A percentile compares a stretch with the other conserved stretches of the same genome.
Evolutionary conservation across 495 filamentous ascomycete genomes (phyloP).

Genomic region (Aspergillus baeticus): DNA sequence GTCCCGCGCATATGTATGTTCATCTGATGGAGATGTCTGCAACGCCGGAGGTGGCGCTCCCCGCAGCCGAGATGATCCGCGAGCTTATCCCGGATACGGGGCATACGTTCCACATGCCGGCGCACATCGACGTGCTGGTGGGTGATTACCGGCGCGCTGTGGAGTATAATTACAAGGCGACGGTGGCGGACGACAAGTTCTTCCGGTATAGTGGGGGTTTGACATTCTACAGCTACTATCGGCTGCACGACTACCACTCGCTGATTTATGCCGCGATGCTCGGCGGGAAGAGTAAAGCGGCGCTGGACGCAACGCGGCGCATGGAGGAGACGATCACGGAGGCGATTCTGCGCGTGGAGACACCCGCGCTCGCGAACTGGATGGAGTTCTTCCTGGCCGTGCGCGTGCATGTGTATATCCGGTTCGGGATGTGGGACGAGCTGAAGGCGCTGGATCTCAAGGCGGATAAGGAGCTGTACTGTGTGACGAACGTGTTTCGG

Average conservation of each 20-base stretch:
- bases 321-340: conserved; percentile 61
- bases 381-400: conserved; percentile 62
- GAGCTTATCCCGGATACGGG: conserved; percentile 63
- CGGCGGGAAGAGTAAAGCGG: conserved; percentile 53
- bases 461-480: conserved; percentile 26
- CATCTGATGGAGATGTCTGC: conserved; percentile 75
- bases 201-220: conserved; percentile 45
- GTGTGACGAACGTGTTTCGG: conserved; percentile 59
- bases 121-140: conserved; percentile 64
- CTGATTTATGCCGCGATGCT: conserved; percentile 72
- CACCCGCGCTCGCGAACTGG: conserved; percentile 59
- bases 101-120: conserved; percentile 71
- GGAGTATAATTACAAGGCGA: background rate
- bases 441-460: too few relatives aligned
- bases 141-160: conserved; percentile 65
- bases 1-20: conserved; percentile 67
- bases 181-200: conserved; percentile 35
- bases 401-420: conserved; percentile 61
- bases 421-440: conserved; percentile 29
- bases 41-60: conserved; percentile 56
- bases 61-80: conserved; percentile 56
- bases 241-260: conserved; percentile 65
- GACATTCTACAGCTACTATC: conserved; percentile 69
- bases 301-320: conserved; percentile 50
- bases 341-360: conserved; percentile 54